Percentiles rank a stretch among this genome's conserved stretches.
Evolutionary conservation across 2,329 filamentous ascomycete genomes (phyloP).

Genomic region (Fusarium pininemorale): DNA sequence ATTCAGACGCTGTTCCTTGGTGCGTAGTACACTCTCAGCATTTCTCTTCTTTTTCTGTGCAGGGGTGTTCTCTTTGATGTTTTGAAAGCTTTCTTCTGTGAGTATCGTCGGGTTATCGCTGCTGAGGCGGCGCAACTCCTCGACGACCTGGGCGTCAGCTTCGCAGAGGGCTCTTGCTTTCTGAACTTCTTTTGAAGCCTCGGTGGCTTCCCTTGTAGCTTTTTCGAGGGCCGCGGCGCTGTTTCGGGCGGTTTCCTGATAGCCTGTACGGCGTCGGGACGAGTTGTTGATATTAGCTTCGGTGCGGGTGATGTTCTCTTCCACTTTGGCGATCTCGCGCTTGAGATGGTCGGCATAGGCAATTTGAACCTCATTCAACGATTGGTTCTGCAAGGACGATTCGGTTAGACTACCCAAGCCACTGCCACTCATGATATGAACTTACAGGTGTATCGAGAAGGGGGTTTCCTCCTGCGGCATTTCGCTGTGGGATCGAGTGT

Average conservation of each 20-base stretch:
- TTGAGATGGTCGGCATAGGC: not conserved
- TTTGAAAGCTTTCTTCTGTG: not conserved
- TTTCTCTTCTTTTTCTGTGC: not conserved
- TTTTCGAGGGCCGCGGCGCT: not conserved
- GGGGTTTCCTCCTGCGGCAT: not conserved
- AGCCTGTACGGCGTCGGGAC: not conserved
- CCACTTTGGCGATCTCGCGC: not conserved
- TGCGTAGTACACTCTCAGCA: fast-evolving
- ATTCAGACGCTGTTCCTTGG: not conserved
- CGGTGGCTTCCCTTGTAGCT: not conserved
- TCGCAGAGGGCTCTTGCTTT: not conserved
- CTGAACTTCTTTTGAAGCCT: not conserved
- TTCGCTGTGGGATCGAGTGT: not conserved
- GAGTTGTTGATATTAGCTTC: not conserved
- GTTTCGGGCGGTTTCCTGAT: not conserved
- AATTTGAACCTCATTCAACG: not conserved
- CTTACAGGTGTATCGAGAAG: not conserved
- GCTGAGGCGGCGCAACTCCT: not conserved
- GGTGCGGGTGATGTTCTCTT: not conserved
- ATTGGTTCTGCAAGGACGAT: not conserved
- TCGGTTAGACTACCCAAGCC: too few species aligned
- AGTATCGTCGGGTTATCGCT: not conserved
- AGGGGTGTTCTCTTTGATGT: not conserved
- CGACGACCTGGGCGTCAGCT: not conserved
- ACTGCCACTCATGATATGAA: not conserved